Percentiles rank a stretch among this genome's conserved stretches.
These are phyloP conservation scores for Nakazawaea sp. DNA, from an alignment of 805 yeast species.

Conservation along the genomic window DNA sequence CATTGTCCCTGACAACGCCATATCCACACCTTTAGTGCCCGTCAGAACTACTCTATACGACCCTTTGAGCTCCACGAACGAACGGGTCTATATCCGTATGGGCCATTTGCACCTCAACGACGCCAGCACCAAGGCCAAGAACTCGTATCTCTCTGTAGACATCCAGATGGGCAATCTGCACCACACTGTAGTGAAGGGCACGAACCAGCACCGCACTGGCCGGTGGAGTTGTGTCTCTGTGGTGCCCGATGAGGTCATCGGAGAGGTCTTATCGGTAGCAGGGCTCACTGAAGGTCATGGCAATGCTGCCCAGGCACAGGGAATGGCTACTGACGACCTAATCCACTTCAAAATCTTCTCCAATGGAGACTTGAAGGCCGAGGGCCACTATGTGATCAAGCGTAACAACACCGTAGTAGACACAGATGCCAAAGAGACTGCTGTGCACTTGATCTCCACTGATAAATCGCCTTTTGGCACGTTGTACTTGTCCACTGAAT, in stretches of 20 bases:
- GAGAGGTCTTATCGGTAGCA: conserved; percentile 61
- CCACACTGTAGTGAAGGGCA: conserved; percentile 58
- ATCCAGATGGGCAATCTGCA: conserved; percentile 43
- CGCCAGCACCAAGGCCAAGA: conserved; percentile 16
- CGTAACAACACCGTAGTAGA: conserved; percentile 20
- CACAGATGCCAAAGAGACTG: conserved; percentile 30
- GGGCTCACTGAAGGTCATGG: conserved; percentile 16
- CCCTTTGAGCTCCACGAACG: conserved; percentile 52
- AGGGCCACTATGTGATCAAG: conserved; percentile 39
- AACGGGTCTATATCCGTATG: conserved; percentile 51
- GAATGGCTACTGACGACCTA: too few species aligned
- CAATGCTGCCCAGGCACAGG: background rate
- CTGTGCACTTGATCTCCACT: conserved; percentile 23
- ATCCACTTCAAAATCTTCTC: conserved; percentile 43
- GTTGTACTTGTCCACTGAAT: conserved; percentile 50
- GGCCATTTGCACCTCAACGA: conserved; percentile 35
- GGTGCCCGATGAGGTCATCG: conserved; percentile 60
- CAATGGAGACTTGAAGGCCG: conserved; percentile 59
- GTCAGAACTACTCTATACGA: conserved; percentile 61
- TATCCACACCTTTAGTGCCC: conserved; percentile 50
- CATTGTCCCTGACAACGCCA: too few species aligned
- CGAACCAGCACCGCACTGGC: conserved; percentile 45
- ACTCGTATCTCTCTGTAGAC: conserved; percentile 45
- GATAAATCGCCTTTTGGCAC: conserved; percentile 35
- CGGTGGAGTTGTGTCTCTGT: conserved; percentile 73